phyloP scores from a whole-genome alignment of 768 basidiomycete species.

The Kwoniella pini region DNA sequence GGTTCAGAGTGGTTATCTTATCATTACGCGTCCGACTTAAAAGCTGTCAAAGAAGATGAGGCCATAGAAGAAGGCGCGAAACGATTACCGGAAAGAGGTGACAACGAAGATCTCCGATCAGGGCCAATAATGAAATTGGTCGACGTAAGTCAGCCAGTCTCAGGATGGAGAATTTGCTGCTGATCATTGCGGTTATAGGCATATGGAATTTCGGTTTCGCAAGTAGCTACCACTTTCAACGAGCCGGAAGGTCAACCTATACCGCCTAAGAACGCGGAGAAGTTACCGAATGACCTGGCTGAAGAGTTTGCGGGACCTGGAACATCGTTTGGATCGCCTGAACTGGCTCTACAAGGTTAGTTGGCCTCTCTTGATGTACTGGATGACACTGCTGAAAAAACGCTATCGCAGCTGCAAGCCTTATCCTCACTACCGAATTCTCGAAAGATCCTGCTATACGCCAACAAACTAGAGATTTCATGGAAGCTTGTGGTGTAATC shows the following conservation, averaged over 20 bases:
- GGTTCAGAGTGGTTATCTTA: slow-evolving; percentile 85
- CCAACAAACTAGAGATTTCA: slow-evolving; percentile 71
- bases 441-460: slow-evolving; percentile 89
- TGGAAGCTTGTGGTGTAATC: slow-evolving; percentile 72
- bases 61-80: slow-evolving; percentile 44
- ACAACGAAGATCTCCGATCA: slow-evolving; percentile 25
- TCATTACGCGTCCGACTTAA: slow-evolving; percentile 66
- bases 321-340: slow-evolving; percentile 30
- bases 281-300: slow-evolving; percentile 76
- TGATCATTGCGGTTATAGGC: slow-evolving; percentile 59
- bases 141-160: slow-evolving; percentile 61
- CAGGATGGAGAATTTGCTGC: neutral
- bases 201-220: slow-evolving; percentile 77
- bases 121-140: slow-evolving; percentile 61
- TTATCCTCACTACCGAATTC: slow-evolving; percentile 85
- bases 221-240: slow-evolving; percentile 80
- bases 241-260: slow-evolving; percentile 26
- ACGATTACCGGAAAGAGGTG: slow-evolving; percentile 43
- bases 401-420: slow-evolving; percentile 50
- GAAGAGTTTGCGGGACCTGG: slow-evolving; percentile 72
- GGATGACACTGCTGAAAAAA: no score
- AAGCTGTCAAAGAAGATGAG: slow-evolving; percentile 63
- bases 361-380: neutral
- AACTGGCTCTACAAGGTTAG: slow-evolving; percentile 49
- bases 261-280: slow-evolving; percentile 64